Conservation (phyloP, 2,329 filamentous ascomycete species). For the Pestalotiopsis sp. region DNA sequence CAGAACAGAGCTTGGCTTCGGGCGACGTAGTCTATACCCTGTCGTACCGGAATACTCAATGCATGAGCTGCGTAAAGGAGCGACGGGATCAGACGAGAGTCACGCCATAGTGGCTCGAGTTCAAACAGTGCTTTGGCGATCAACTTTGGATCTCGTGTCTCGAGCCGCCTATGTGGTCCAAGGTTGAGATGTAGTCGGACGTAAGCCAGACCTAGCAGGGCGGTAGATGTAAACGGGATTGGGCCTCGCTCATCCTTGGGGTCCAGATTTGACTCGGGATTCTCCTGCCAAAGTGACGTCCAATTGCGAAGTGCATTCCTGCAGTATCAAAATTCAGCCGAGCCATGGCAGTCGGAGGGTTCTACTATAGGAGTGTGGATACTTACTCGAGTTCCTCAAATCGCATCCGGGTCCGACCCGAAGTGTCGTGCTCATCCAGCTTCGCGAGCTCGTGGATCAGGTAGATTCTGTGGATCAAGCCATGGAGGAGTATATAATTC, state of each 20-base stretch:
- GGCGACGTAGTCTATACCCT: conserved; percentile 57
- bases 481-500: conserved; percentile 40
- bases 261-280: conserved; percentile 40
- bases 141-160: conserved; percentile 42
- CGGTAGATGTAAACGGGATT: conserved; percentile 47
- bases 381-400: conserved; percentile 39
- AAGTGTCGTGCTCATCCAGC: not conserved
- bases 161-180: conserved; percentile 44
- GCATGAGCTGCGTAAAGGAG: conserved; percentile 57
- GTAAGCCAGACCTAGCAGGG: conserved; percentile 48
- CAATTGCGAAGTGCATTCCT: conserved; percentile 38
- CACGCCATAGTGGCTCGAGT: conserved; percentile 45
- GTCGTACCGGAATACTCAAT: conserved; percentile 56
- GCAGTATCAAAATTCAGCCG: not conserved
- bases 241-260: conserved; percentile 43
- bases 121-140: conserved; percentile 42
- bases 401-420: conserved; percentile 16
- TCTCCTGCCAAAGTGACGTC: conserved; percentile 42
- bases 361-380: conserved; percentile 27
- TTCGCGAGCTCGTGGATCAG: conserved; percentile 23
- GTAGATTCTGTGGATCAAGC: conserved; percentile 39
- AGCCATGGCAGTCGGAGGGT: not conserved
- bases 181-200: conserved; percentile 48
- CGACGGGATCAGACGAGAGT: conserved; percentile 50
- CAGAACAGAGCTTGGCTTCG: conserved; percentile 59